Evolutionary conservation across 2,329 filamentous ascomycete genomes (phyloP), one percentile per base, ranked within the genome.

Genomic region (Fusarium dlaminii): DNA sequence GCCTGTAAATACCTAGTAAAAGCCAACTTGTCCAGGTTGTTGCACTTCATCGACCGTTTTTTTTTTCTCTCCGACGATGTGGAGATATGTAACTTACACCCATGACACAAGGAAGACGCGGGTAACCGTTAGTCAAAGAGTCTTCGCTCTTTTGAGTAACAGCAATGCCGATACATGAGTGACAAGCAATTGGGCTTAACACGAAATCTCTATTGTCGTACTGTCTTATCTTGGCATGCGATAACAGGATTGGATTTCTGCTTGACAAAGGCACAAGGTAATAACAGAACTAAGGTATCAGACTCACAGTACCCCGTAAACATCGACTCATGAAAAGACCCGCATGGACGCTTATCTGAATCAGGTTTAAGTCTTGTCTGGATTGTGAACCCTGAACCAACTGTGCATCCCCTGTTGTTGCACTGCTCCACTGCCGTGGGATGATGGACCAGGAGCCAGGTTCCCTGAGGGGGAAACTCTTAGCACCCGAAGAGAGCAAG

Each of bases 351-450:
- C 43, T 52, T 45, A 36, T 32, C 70, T 71, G 61, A 68, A 63
- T 74, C 70, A 54, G 70, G 54, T 22, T 30, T 63, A 52, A 39
- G 34, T 40, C 49, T 34, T 27, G 30, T 45, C 45, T 54, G 45
- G 52, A 58, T 42, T 64, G 24, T 48, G 43, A 60, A 61, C 54
- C 54, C 43, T 60, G 58, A 68, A 55, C 62, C 58, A 72, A 68
- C 62, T 60, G 45, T 46, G 39, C 40, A 55, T 63, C 60, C 63
- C 70, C 54, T 69, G 54, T 39, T 49, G 59, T 63, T 56, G 48
- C 56, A 68, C 42, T 43, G 32, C 71, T 74, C 67, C 72, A 71
- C 71, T 63, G 49, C 63, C 52, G 68, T 75, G 68, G 68, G 68
- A 75, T 68, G 67, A 62, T 68, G 62, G 59, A 51, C 66, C 60